Evolutionary conservation across 129 eudicot genomes (phyloP).

Genomic region (Oenanthe sinensis): DNA sequence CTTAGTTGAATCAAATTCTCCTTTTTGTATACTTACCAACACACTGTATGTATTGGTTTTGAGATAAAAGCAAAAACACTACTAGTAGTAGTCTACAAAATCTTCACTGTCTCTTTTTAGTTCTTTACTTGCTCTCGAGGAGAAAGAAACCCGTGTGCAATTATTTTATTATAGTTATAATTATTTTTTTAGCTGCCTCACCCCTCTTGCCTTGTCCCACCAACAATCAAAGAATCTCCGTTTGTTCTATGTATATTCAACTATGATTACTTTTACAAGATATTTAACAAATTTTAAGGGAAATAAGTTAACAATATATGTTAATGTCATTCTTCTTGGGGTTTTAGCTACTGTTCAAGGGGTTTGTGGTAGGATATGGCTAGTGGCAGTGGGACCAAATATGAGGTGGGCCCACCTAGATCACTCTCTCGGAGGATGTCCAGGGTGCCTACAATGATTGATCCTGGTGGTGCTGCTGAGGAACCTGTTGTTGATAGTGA

Average conservation of each 20-base stretch:
- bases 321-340: not conserved
- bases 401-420: conserved; percentile 37
- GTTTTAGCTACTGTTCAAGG: not conserved
- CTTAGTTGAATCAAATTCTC: not conserved
- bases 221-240: conserved; percentile 18
- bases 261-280: not conserved
- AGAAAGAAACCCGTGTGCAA: not conserved
- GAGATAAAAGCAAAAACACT: conserved; percentile 8
- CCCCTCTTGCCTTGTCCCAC: not conserved
- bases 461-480: conserved; percentile 30
- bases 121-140: conserved; percentile 23
- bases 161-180: not conserved
- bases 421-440: conserved; percentile 39
- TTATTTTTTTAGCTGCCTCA: not conserved
- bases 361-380: conserved; percentile 37
- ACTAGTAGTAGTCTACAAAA: not conserved
- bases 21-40: not conserved
- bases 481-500: conserved; percentile 72
- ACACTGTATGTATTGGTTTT: not conserved
- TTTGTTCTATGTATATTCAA: not conserved
- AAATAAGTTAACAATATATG: not conserved
- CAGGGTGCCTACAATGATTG: conserved; percentile 42
- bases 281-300: not conserved
- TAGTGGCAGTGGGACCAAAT: conserved; percentile 72
- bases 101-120: not conserved